Evolutionary conservation across 2,329 filamentous ascomycete genomes (phyloP).

Genomic region (Xylariaceae sp.): DNA sequence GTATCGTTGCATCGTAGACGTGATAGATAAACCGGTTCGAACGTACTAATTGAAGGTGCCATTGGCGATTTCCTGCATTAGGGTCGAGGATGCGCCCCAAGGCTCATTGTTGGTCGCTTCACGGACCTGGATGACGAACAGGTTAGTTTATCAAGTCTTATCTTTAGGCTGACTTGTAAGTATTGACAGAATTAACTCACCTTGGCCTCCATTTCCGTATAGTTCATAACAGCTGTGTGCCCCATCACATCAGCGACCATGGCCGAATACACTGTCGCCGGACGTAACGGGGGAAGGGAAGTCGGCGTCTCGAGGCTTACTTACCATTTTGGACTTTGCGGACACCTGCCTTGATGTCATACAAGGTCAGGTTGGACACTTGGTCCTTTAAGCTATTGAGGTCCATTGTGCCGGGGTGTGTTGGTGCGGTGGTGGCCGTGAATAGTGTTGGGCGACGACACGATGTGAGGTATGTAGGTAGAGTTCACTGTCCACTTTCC

Average conservation of each 20-base stretch:
- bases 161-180: background rate
- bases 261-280: background rate
- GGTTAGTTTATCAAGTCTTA: slow-evolving; percentile 13
- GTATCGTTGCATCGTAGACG: background rate
- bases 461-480: slow-evolving; percentile 5
- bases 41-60: slow-evolving; percentile 97
- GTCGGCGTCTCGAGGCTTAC: background rate
- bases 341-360: slow-evolving; percentile 93
- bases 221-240: slow-evolving; percentile 92
- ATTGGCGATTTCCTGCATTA: slow-evolving; percentile 98
- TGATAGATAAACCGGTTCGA: background rate
- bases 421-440: slow-evolving; percentile 11
- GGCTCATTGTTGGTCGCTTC: slow-evolving; percentile 99
- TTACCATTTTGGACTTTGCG: slow-evolving; percentile 96
- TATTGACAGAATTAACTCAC: slow-evolving; percentile 43
- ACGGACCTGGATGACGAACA: slow-evolving; percentile 68
- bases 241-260: slow-evolving; percentile 20
- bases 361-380: slow-evolving; percentile 90
- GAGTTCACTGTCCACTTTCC: slow-evolving; percentile 21
- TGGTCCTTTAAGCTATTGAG: slow-evolving; percentile 83
- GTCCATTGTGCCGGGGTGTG: slow-evolving; percentile 68
- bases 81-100: slow-evolving; percentile 83
- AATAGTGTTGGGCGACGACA: slow-evolving; percentile 14
- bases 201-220: slow-evolving; percentile 88
- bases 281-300: background rate